These are phyloP conservation scores for Amphibolis antarctica DNA, from an alignment of 106 monocot species.

Conservation along the genomic window DNA sequence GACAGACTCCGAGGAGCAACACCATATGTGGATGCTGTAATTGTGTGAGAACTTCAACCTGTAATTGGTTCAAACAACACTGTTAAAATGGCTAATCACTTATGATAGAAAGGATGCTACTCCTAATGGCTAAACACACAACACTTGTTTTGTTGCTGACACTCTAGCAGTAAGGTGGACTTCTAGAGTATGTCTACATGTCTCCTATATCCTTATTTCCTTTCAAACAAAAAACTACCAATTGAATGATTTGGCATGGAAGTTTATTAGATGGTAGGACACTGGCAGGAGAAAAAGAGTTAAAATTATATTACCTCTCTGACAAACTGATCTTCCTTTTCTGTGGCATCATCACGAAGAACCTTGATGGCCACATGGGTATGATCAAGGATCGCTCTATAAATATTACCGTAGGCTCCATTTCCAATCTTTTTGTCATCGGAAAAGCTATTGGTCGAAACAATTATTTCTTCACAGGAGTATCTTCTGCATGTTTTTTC, in stretches of 20 bases:
- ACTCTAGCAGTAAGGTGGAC: too few species aligned
- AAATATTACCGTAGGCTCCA: slow-evolving; percentile 74
- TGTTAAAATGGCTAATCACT: too few species aligned
- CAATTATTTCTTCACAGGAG: slow-evolving; percentile 55
- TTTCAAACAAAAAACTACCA: too few species aligned
- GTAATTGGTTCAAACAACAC: neutral
- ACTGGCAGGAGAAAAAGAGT: neutral
- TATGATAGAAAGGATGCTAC: too few species aligned
- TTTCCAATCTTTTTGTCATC: slow-evolving; percentile 69
- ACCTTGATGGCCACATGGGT: slow-evolving; percentile 84
- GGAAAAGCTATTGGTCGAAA: slow-evolving; percentile 77
- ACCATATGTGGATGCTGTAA: slow-evolving; percentile 82
- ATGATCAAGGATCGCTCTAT: slow-evolving; percentile 70
- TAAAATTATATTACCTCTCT: slow-evolving; percentile 56
- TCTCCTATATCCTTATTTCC: too few species aligned
- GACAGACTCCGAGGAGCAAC: slow-evolving; percentile 60
- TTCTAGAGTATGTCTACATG: too few species aligned
- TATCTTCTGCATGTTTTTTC: slow-evolving; percentile 42
- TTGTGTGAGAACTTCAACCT: slow-evolving; percentile 82
- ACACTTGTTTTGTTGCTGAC: too few species aligned
- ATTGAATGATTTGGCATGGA: too few species aligned
- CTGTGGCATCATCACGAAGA: slow-evolving; percentile 36
- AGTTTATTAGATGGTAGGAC: too few species aligned
- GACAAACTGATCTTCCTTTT: slow-evolving; percentile 61
- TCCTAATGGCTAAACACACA: too few species aligned